These are phyloP conservation scores for Solanum dulcamara DNA, from an alignment of 257 asterid genomes.

Conservation along the genomic window DNA sequence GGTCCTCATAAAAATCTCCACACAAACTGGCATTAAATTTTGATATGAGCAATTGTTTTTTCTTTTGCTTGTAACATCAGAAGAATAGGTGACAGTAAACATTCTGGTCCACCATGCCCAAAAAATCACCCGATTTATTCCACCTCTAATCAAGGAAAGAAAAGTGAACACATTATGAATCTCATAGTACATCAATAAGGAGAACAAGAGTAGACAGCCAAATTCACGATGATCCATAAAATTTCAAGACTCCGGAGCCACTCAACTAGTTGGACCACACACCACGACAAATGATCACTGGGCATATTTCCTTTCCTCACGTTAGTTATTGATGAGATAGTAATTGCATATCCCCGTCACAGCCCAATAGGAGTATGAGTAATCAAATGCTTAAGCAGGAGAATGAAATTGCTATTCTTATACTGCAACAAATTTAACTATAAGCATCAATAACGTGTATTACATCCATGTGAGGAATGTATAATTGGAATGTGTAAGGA, in stretches of 20 bases:
- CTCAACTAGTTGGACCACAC: background rate
- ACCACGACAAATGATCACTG: background rate
- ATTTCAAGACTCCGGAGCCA: background rate
- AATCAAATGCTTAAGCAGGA: background rate
- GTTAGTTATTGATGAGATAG: background rate
- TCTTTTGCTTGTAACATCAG: background rate
- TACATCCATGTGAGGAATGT: background rate
- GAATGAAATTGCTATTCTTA: background rate
- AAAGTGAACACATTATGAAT: background rate
- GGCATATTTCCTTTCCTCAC: background rate
- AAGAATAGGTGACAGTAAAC: background rate
- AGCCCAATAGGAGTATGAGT: background rate
- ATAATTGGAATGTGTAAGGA: background rate
- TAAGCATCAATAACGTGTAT: background rate
- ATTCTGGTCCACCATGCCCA: background rate
- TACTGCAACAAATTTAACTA: background rate
- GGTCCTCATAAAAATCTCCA: conserved; percentile 10
- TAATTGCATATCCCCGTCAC: background rate
- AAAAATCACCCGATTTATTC: background rate
- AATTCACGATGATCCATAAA: background rate
- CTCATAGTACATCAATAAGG: background rate
- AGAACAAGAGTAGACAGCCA: background rate
- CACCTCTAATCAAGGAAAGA: background rate
- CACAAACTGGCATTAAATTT: background rate
- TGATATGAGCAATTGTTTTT: background rate